These are phyloP conservation scores for Dryadomyces sulphureus DNA, from an alignment of 2,329 filamentous ascomycete species.

Conservation along the genomic window DNA sequence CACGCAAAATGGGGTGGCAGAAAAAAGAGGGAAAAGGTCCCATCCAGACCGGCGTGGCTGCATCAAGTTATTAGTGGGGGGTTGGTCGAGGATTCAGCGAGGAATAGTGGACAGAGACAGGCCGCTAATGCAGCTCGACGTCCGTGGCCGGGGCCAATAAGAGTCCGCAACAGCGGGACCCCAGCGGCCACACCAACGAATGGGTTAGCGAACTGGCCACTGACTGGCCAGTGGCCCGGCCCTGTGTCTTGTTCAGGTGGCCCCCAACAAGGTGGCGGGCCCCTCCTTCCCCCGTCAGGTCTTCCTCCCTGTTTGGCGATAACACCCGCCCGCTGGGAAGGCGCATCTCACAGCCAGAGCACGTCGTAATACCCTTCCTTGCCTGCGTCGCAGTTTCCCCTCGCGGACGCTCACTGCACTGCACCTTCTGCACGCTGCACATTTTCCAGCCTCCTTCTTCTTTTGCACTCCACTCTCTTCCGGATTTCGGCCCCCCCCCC, in stretches of 20 bases:
- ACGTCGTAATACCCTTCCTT: not conserved
- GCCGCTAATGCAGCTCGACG: slow-evolving; percentile 3
- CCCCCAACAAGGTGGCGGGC: not conserved
- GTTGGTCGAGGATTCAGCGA: not conserved
- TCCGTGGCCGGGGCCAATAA: not conserved
- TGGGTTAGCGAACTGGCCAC: not conserved
- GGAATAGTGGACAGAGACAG: not conserved
- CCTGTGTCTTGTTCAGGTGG: too few species aligned
- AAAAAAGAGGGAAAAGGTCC: not conserved
- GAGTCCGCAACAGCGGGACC: not conserved
- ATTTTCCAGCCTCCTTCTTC: slow-evolving; percentile 1
- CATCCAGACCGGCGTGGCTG: not conserved
- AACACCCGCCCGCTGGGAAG: not conserved
- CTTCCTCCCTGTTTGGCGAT: not conserved
- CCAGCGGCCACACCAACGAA: not conserved
- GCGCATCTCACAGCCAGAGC: not conserved
- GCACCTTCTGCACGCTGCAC: not conserved
- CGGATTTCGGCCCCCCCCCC: not conserved
- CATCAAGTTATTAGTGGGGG: not conserved
- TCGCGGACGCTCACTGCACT: not conserved
- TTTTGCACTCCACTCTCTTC: not conserved
- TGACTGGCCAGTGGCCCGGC: too few species aligned
- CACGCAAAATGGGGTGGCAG: slow-evolving; percentile 1
- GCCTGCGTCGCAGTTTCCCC: not conserved
- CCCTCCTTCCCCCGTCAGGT: not conserved